Conservation (phyloP, 148 eudicot species). For the Rhododendron ferrugineum region DNA sequence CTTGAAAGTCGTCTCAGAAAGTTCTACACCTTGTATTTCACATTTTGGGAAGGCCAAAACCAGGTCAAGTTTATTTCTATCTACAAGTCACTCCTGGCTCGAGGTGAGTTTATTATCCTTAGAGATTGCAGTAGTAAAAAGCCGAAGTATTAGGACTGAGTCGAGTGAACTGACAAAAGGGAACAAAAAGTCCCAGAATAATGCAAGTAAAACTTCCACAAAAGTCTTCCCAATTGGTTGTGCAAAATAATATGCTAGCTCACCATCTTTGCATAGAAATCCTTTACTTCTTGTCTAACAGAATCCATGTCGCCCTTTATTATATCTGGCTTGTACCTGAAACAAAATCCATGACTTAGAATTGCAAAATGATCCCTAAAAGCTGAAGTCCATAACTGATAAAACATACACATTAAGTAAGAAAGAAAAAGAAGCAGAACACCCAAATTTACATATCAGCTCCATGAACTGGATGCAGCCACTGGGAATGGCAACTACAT, state of each 20-base stretch:
- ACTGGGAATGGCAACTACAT: not conserved
- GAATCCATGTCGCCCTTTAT: constrained; percentile 98
- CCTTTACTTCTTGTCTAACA: constrained; percentile 60
- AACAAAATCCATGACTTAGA: constrained; percentile 4
- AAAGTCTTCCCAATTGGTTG: not conserved
- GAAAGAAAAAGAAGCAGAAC: not conserved
- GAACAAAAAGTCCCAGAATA: not conserved
- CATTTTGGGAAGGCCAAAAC: not conserved
- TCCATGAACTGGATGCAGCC: not conserved
- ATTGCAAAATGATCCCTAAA: not conserved
- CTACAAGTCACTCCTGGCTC: not conserved
- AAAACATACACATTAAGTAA: not conserved
- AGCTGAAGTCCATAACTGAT: not conserved
- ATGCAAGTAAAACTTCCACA: not conserved
- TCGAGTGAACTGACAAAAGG: not conserved
- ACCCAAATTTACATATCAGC: not conserved
- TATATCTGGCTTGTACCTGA: constrained; percentile 85
- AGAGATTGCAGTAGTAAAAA: not conserved
- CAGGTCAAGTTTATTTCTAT: not conserved
- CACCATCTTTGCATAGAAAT: constrained; percentile 61
- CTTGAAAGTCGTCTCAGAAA: not conserved
- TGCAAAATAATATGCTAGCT: constrained; percentile 13
- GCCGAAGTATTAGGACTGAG: not conserved
- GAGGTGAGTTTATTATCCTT: not conserved
- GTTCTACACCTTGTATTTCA: not conserved